Conservation (phyloP, 1,284 basidiomycete genomes). For the Lignosus rhinocerotis region DNA sequence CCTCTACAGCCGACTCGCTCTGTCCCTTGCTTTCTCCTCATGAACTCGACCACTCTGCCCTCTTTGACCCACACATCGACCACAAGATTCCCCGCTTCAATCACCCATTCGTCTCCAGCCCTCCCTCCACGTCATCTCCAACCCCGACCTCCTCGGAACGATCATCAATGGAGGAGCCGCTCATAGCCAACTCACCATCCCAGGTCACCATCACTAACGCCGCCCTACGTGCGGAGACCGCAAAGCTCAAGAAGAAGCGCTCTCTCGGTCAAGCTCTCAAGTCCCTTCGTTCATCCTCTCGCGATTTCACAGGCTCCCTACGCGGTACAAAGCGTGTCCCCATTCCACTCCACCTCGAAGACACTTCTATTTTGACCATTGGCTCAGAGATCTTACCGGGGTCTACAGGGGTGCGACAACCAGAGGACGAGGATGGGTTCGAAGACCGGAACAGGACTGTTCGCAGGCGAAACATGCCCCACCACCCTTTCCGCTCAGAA, state of each 20-base stretch:
- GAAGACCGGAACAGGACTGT: constrained; percentile 24
- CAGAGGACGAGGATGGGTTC: constrained; percentile 17
- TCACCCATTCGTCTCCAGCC: background rate
- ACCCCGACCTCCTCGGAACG: constrained; percentile 9
- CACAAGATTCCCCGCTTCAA: constrained; percentile 6
- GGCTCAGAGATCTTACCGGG: constrained; percentile 12
- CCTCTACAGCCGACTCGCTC: constrained; percentile 8
- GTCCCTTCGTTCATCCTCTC: constrained; percentile 13
- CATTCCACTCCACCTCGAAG: constrained; percentile 5
- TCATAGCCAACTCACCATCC: constrained; percentile 8
- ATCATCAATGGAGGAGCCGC: constrained; percentile 17
- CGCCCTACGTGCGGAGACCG: constrained; percentile 3
- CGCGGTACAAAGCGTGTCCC: constrained; percentile 8
- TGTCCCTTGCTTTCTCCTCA: constrained; percentile 16
- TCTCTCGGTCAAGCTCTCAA: constrained; percentile 22
- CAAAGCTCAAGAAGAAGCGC: constrained; percentile 20
- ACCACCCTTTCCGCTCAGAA: constrained; percentile 48
- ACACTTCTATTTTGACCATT: constrained; percentile 7
- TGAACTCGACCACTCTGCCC: constrained; percentile 4
- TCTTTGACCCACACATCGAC: constrained; percentile 16
- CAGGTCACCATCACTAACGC: constrained; percentile 19
- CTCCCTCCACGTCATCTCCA: background rate
- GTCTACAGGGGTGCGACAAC: background rate
- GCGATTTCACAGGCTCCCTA: constrained; percentile 7
- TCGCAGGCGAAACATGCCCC: constrained; percentile 38